Base-by-base conservation (phyloP, 495 filamentous ascomycete species). In the Podospora appendiculata region DNA sequence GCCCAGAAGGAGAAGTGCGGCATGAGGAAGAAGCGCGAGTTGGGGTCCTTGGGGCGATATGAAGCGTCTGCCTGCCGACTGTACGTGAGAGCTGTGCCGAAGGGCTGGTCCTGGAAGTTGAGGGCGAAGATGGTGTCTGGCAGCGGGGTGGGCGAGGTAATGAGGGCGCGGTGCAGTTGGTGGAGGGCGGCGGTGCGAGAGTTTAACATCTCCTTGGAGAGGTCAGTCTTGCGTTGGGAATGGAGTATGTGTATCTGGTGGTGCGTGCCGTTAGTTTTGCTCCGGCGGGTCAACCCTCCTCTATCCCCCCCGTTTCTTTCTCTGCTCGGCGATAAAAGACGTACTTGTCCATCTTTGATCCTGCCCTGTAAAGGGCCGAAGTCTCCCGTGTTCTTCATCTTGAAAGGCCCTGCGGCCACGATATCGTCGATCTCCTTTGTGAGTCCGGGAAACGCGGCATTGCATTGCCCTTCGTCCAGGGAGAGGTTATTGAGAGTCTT, bases 1-100 rank as follows among this genome's bases (percentile, higher is more conserved):
- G 81, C 71, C 84, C 84, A 91, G 72, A 84, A 88, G 54, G 81
- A 79, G 63, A 90, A 91, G 69, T 91, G 86, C 0, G 88, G 88
- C 70, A 91, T 86, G 4, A 88, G 60, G 81, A 88, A 91, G 47
- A 74, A 66, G 11, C 68, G 70, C 6, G 50, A 45, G 4, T 70
- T 62, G 2, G 61, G 43, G 51, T 72, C 60, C 0, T 75, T 70
- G 5, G 78, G 64, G 19, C 64, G 67, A 58, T 84, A 72, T 11
- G 72, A 56, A 0, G 71, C 65, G 61, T 72, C 66, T 1, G 69
- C 67, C 12, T 63, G 58, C 8, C 71, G 68, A 36, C 59, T 53
- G 62, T 72, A 76, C 33, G 65, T 60, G 51, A 56, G 67, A 41
- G 65, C 54, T 8, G 68, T 67, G 25, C 62, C 59, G 54, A 65